Conservation (phyloP, 2,329 filamentous ascomycete species). For the Alternaria postmessia region DNA sequence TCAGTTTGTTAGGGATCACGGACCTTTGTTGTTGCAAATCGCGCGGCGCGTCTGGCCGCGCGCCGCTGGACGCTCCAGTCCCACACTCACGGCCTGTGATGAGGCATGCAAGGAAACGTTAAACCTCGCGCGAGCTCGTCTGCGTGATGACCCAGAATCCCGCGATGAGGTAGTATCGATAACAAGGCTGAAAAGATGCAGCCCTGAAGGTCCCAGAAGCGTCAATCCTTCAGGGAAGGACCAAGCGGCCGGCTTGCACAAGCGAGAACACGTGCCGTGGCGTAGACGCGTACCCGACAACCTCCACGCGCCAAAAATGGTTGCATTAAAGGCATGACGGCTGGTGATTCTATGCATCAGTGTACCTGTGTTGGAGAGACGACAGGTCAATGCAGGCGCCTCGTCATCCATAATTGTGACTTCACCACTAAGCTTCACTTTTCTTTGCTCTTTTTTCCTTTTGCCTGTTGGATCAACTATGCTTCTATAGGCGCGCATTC, state of each 20-base stretch:
- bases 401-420: not conserved
- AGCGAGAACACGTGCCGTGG: conserved; percentile 14
- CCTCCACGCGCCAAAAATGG: not conserved
- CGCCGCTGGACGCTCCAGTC: not conserved
- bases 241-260: not conserved
- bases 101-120: not conserved
- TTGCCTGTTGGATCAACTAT: no score
- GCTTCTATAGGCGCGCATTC: no score
- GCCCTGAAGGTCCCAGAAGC: not conserved
- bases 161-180: not conserved
- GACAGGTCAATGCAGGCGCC: not conserved
- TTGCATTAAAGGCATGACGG: not conserved
- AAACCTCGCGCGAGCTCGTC: not conserved
- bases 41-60: conserved; percentile 6
- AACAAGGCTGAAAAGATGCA: not conserved
- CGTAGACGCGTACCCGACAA: not conserved
- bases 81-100: not conserved
- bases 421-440: no score
- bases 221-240: not conserved
- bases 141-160: not conserved
- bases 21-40: not conserved
- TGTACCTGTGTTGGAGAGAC: not conserved
- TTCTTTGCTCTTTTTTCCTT: no score
- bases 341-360: not conserved
- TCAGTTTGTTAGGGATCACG: conserved; percentile 3